Conservation (phyloP, 768 basidiomycete species). For the Trametes cingulata region DNA sequence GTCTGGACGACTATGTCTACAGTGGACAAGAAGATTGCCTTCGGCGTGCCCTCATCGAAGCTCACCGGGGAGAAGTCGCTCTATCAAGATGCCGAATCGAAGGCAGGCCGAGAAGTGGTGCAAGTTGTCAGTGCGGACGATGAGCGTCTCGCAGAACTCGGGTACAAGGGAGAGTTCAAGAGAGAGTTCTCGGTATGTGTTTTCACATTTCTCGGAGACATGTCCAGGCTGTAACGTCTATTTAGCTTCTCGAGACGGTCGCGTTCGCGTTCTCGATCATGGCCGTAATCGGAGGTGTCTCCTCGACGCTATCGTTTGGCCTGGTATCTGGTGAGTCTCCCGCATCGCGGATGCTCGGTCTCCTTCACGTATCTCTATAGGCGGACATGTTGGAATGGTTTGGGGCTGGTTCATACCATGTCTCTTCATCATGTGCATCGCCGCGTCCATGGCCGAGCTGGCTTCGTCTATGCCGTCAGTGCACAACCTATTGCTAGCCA, state of each 20-base stretch:
- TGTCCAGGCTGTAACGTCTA: neutral
- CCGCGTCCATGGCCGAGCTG: constrained; percentile 69
- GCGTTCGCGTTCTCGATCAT: constrained; percentile 70
- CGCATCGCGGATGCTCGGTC: no score
- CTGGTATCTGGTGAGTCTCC: constrained; percentile 51
- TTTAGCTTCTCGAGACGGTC: constrained; percentile 57
- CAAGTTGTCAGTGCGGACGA: constrained; percentile 44
- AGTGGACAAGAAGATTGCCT: no score
- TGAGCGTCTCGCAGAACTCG: constrained; percentile 59
- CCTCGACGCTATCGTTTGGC: constrained; percentile 64
- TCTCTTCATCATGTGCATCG: constrained; percentile 64
- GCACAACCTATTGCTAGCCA: neutral
- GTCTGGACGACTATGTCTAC: neutral
- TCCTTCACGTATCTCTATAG: constrained; percentile 31
- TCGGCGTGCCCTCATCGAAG: neutral
- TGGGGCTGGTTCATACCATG: constrained; percentile 76
- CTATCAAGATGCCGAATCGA: neutral
- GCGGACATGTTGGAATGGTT: constrained; percentile 75
- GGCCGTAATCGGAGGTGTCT: constrained; percentile 68
- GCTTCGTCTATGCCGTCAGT: constrained; percentile 76
- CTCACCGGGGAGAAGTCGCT: neutral
- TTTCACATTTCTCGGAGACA: neutral
- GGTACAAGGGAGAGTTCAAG: constrained; percentile 71
- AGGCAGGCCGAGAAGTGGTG: neutral
- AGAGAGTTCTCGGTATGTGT: constrained; percentile 64